A percentile compares a stretch with the other conserved stretches of the same genome.
Evolutionary conservation across 805 yeast genomes (phyloP).

Genomic region (Yarrowia sp.): DNA sequence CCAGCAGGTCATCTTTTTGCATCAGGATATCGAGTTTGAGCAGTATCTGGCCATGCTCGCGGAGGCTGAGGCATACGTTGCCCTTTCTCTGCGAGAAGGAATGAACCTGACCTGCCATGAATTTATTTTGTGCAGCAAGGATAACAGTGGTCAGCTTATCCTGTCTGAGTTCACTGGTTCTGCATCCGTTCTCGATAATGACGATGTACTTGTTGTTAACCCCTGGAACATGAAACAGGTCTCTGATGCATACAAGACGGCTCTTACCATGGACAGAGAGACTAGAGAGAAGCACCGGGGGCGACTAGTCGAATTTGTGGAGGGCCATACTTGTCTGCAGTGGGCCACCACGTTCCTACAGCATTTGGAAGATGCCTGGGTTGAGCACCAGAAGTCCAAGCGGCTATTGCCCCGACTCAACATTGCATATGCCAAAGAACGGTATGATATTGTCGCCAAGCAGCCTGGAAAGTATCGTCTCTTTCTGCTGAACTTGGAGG

Average conservation of each 20-base stretch:
- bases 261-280: constrained; percentile 60
- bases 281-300: constrained; percentile 65
- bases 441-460: constrained; percentile 36
- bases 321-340: constrained; percentile 61
- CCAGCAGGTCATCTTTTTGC: constrained; percentile 83
- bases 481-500: constrained; percentile 52
- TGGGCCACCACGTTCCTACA: constrained; percentile 66
- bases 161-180: constrained; percentile 94
- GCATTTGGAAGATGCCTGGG: constrained; percentile 53
- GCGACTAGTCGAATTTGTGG: constrained; percentile 54
- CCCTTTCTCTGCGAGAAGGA: constrained; percentile 91
- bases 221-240: constrained; percentile 83
- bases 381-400: constrained; percentile 45
- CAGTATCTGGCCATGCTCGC: constrained; percentile 82
- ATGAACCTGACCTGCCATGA: constrained; percentile 97
- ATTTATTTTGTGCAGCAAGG: constrained; percentile 66
- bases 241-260: constrained; percentile 57
- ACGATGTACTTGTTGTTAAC: constrained; percentile 60
- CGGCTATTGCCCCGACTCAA: constrained; percentile 34
- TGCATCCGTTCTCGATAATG: constrained; percentile 67
- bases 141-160: constrained; percentile 68
- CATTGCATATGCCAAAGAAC: constrained; percentile 35
- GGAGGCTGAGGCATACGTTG: constrained; percentile 86
- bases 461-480: constrained; percentile 42
- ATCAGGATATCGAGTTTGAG: constrained; percentile 82